These are phyloP conservation scores for Xeromyces bisporus DNA, from an alignment of 495 filamentous ascomycete species.

Conservation along the genomic window DNA sequence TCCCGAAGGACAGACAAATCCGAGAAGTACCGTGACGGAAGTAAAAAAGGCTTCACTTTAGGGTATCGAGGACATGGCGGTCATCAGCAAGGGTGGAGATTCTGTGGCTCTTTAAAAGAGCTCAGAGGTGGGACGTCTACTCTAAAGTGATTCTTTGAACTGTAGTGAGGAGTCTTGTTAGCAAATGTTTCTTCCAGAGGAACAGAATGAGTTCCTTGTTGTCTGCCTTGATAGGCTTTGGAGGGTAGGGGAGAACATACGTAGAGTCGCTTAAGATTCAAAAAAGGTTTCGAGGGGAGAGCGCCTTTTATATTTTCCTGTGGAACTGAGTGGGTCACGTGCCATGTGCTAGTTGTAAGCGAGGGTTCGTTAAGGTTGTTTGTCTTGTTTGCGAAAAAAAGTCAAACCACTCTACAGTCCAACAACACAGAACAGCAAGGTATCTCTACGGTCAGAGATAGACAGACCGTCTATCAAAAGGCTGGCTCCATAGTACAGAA, in stretches of 20 bases:
- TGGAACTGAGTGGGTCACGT: not conserved
- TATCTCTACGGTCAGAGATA: no score
- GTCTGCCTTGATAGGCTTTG: no score
- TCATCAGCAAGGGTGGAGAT: slow-evolving; percentile 64
- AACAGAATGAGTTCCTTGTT: not conserved
- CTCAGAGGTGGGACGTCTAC: slow-evolving; percentile 63
- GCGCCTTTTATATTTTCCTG: slow-evolving; percentile 15
- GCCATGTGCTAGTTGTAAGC: slow-evolving; percentile 16
- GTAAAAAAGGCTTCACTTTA: slow-evolving; percentile 52
- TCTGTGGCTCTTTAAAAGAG: slow-evolving; percentile 65
- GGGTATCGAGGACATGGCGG: slow-evolving; percentile 46
- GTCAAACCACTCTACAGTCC: no score
- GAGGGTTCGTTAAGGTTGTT: no score
- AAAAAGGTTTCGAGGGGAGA: slow-evolving; percentile 4
- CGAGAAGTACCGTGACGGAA: slow-evolving; percentile 32
- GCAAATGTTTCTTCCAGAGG: slow-evolving; percentile 6
- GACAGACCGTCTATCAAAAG: no score
- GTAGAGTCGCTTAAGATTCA: slow-evolving; percentile 45
- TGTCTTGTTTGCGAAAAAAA: no score
- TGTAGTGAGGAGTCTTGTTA: slow-evolving; percentile 22
- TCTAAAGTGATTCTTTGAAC: slow-evolving; percentile 87
- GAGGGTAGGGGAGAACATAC: slow-evolving; percentile 32
- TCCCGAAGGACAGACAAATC: slow-evolving; percentile 1
- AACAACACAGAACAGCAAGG: no score
- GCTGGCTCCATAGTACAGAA: no score